These are phyloP conservation scores for Boletus tomentosulus DNA, from an alignment of 768 basidiomycete species.

Conservation along the genomic window DNA sequence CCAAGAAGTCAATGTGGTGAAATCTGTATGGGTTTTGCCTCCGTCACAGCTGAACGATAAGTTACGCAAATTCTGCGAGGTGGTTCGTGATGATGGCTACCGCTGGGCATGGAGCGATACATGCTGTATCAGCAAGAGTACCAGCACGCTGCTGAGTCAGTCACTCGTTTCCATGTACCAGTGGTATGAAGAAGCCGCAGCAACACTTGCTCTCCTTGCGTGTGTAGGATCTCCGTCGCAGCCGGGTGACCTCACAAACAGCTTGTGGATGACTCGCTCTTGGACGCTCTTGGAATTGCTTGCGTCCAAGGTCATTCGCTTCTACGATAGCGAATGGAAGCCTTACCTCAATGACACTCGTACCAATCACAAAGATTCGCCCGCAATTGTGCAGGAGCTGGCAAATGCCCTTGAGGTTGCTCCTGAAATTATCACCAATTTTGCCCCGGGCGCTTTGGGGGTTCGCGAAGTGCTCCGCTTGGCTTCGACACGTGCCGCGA, in stretches of 20 bases:
- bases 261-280: slow-evolving; percentile 10
- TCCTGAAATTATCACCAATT: slow-evolving; percentile 6
- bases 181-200: slow-evolving; percentile 8
- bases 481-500: slow-evolving; percentile 7
- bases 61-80: slow-evolving; percentile 9
- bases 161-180: slow-evolving; percentile 9
- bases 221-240: slow-evolving; percentile 1
- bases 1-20: slow-evolving; percentile 7
- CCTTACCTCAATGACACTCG: slow-evolving; percentile 4
- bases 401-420: slow-evolving; percentile 3
- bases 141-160: neutral
- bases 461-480: slow-evolving; percentile 4
- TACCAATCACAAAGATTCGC: slow-evolving; percentile 10
- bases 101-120: slow-evolving; percentile 14
- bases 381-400: slow-evolving; percentile 4
- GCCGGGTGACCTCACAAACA: slow-evolving; percentile 1
- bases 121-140: slow-evolving; percentile 9
- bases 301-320: slow-evolving; percentile 10
- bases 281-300: slow-evolving; percentile 12
- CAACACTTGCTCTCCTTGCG: slow-evolving; percentile 4
- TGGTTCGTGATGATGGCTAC: slow-evolving; percentile 4
- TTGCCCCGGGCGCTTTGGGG: slow-evolving; percentile 1
- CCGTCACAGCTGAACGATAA: slow-evolving; percentile 3
- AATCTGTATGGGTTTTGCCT: slow-evolving; percentile 8
- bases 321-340: slow-evolving; percentile 9